Evolutionary conservation across 306 rosid species (phyloP).

Genomic region (Fagus crenata): DNA sequence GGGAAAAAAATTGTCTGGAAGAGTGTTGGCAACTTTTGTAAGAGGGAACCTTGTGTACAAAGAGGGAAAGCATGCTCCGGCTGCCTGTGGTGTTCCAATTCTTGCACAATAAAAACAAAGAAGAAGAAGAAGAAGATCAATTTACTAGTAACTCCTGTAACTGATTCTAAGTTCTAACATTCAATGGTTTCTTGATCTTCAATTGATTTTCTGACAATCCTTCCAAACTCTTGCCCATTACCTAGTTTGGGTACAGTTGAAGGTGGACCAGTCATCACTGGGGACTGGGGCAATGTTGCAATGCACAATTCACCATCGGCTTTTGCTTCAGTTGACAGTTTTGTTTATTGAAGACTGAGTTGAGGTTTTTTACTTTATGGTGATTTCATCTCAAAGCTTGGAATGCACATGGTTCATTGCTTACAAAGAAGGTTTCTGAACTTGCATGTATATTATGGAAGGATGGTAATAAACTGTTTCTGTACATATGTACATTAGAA

Average conservation of each 20-base stretch:
- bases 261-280: not conserved
- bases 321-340: not conserved
- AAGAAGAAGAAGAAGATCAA: no score
- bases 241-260: not conserved
- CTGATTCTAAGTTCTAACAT: not conserved
- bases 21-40: constrained; percentile 76
- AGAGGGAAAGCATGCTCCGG: constrained; percentile 71
- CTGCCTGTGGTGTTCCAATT: constrained; percentile 69
- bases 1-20: constrained; percentile 75
- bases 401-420: not conserved
- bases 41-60: constrained; percentile 87
- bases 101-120: constrained; percentile 50
- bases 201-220: not conserved
- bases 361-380: not conserved
- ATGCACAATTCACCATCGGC: not conserved
- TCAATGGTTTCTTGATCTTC: not conserved
- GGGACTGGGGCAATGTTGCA: not conserved
- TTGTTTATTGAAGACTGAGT: not conserved
- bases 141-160: not conserved
- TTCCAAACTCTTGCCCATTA: not conserved
- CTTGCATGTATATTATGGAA: not conserved
- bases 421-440: not conserved
- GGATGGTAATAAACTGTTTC: not conserved
- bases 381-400: not conserved
- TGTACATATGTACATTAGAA: not conserved